Evolutionary conservation across 2,329 filamentous ascomycete species (phyloP), one percentile per base, ranked within the genome.

Genomic region (Harringtonia lauricola): DNA sequence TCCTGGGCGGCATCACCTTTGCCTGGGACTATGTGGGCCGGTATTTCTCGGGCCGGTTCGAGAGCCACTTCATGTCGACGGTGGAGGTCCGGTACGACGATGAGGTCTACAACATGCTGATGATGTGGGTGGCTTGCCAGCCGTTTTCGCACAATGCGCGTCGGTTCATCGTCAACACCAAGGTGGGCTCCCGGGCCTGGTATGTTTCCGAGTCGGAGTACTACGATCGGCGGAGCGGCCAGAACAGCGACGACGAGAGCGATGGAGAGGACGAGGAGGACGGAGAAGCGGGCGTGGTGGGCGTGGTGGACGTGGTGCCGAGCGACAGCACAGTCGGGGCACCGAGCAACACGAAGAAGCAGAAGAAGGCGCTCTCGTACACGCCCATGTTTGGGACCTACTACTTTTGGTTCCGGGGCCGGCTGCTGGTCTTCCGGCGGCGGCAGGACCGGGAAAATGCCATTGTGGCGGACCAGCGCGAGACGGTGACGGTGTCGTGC

Each of bases 51-150:
- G 56, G 59, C 1, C 57, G 71, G 33, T 49, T 79, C 26, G 65
- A 72, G 35, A 53, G 62, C 7, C 64, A 82, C 52, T 71, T 81
- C 52, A 78, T 83, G 67, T 81, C 76, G 3, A 75, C 72, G 2
- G 79, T 81, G 17, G 75, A 81, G 51, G 74, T 86, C 33, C 71
- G 78, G 36, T 70, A 75, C 24, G 79, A 85, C 45, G 82, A 86
- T 52, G 81, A 86, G 56, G 75, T 83, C 45, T 86, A 83, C 64
- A 80, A 80, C 55, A 82, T 83, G 54, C 54, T 85, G 34, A 83
- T 85, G 78, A 69, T 68, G 22, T 86, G 81, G 81, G 70, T 85
- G 3, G 70, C 79, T 2, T 61, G 65, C 29, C 81, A 86, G 58
- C 58, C 63, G 4, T 83, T 84, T 50, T 68, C 77, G 18, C 68